Evolutionary conservation across 768 basidiomycete species (phyloP).

Genomic region (Hygrophorus pudorinus): DNA sequence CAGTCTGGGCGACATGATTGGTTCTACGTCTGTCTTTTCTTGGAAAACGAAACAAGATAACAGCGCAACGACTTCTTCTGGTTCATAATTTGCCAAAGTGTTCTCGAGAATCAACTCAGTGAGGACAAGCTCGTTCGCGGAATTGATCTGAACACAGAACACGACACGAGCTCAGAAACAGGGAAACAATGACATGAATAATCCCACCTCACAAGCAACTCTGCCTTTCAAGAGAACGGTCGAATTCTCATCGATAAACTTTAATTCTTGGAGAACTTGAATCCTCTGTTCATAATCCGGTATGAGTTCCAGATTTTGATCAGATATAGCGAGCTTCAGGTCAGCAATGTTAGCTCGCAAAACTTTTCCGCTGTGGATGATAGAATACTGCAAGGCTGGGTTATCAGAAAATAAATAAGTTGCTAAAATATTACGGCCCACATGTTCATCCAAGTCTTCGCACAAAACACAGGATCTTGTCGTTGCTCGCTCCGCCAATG

Average conservation of each 20-base stretch:
- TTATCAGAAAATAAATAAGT: constrained; percentile 4
- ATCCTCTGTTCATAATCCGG: constrained; percentile 97
- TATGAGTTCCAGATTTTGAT: constrained; percentile 92
- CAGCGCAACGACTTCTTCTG: constrained; percentile 93
- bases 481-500: constrained; percentile 32
- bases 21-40: constrained; percentile 91
- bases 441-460: constrained; percentile 64
- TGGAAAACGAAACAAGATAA: constrained; percentile 97
- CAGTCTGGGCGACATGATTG: constrained; percentile 68
- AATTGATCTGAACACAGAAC: constrained; percentile 69
- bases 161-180: constrained; percentile 3
- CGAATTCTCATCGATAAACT: constrained; percentile 92
- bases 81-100: constrained; percentile 79
- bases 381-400: constrained; percentile 46
- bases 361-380: constrained; percentile 66
- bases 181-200: not conserved
- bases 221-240: constrained; percentile 94
- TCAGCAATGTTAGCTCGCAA: constrained; percentile 64
- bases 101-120: constrained; percentile 98
- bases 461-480: constrained; percentile 47
- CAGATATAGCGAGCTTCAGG: constrained; percentile 81
- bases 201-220: constrained; percentile 87
- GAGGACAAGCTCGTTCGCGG: constrained; percentile 90
- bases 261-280: constrained; percentile 79
- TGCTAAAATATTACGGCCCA: constrained; percentile 26